Percentiles rank a stretch among this genome's conserved stretches.
Conservation (phyloP, 2,329 filamentous ascomycete species). For the Tolypocladium inflatum region DNA sequence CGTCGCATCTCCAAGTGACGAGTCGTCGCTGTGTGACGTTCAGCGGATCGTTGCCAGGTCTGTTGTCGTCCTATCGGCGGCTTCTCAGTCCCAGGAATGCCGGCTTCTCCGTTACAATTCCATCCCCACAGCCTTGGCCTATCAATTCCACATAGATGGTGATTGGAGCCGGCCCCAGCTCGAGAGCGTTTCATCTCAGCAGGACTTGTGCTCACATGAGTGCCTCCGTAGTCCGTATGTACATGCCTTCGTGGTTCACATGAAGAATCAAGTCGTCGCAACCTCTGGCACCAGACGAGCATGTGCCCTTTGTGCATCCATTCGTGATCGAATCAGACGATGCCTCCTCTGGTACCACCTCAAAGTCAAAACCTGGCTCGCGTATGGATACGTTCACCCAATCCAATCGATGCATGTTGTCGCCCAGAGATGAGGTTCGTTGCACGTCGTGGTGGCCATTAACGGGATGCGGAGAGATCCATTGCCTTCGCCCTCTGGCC, state of each 20-base stretch:
- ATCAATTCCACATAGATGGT: not conserved
- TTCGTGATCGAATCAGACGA: not conserved
- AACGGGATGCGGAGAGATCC: not conserved
- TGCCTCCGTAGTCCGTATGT: too few relatives aligned
- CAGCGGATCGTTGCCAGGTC: not conserved
- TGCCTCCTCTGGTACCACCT: not conserved
- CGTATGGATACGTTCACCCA: not conserved
- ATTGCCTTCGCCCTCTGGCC: too few relatives aligned
- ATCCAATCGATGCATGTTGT: not conserved
- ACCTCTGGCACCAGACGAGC: not conserved
- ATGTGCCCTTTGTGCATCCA: not conserved
- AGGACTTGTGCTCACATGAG: too few relatives aligned
- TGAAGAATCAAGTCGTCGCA: not conserved
- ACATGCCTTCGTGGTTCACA: not conserved
- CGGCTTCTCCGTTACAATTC: not conserved
- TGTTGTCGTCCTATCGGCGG: not conserved
- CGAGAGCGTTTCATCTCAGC: too few relatives aligned
- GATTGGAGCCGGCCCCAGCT: not conserved
- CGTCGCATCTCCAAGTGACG: not conserved
- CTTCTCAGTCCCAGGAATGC: not conserved
- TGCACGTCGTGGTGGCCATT: not conserved
- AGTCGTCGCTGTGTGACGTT: not conserved
- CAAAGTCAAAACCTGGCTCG: not conserved
- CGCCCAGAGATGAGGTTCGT: not conserved
- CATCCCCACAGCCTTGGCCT: not conserved